Evolutionary conservation across 225 moss, liverwort and hornwort genomes (phyloP).

Genomic region (Lunularia cruciata): DNA sequence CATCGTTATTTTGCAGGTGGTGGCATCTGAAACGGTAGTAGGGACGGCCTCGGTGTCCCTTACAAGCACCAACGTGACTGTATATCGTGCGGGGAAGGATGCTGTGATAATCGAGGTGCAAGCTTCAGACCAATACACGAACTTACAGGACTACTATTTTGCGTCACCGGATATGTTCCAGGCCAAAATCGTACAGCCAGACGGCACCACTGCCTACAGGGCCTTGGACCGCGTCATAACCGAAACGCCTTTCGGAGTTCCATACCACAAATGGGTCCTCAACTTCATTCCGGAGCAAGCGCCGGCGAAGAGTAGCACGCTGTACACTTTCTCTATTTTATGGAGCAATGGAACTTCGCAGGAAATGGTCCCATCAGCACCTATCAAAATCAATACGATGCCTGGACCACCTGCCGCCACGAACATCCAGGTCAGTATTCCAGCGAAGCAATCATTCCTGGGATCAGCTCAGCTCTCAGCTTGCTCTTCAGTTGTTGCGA

Average conservation of each 20-base stretch:
- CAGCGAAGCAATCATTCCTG: not conserved
- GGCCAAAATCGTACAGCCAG: constrained; percentile 51
- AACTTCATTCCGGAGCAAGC: constrained; percentile 53
- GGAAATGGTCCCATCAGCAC: constrained; percentile 35
- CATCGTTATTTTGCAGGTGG: constrained; percentile 42
- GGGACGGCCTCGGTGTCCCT: constrained; percentile 26
- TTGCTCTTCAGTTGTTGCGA: too few species aligned
- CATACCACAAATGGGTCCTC: constrained; percentile 39
- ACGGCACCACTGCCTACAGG: constrained; percentile 42
- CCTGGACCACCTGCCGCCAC: constrained; percentile 45
- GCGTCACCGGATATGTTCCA: constrained; percentile 41
- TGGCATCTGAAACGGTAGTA: constrained; percentile 39
- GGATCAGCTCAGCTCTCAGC: too few species aligned
- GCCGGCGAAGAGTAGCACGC: constrained; percentile 26
- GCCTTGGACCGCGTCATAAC: constrained; percentile 33
- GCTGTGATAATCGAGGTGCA: constrained; percentile 44
- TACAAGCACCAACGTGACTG: constrained; percentile 37
- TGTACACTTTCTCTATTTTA: constrained; percentile 40
- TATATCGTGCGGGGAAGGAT: constrained; percentile 47
- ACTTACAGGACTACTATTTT: constrained; percentile 49
- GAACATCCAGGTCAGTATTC: constrained; percentile 39
- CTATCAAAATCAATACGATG: constrained; percentile 45
- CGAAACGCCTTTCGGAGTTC: constrained; percentile 34
- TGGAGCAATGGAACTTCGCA: constrained; percentile 53
- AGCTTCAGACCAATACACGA: constrained; percentile 43